Conservation (phyloP, 164 flowering plant genomes). For the Houttuynia cordata region DNA sequence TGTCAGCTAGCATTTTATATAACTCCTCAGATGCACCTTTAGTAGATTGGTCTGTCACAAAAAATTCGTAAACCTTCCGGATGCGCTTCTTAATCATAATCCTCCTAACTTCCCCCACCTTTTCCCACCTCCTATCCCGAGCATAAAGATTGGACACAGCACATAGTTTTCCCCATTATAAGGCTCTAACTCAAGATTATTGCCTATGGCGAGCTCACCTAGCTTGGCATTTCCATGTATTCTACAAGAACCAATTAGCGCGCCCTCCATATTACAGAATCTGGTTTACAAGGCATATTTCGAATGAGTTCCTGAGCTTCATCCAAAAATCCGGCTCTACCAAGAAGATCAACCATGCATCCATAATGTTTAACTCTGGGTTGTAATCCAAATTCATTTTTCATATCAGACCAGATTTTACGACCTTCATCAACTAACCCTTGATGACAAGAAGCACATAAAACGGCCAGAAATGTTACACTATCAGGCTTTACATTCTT, state of each 20-base stretch:
- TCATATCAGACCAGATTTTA: not conserved
- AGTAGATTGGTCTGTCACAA: not conserved
- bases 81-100: constrained; percentile 4
- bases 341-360: constrained; percentile 8
- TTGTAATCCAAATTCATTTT: constrained; percentile 1
- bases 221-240: constrained; percentile 3
- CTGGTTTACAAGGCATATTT: constrained; percentile 4
- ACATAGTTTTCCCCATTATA: constrained; percentile 2
- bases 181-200: constrained; percentile 4
- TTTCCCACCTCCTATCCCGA: constrained; percentile 4
- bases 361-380: constrained; percentile 6
- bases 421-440: constrained; percentile 9
- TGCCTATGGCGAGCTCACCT: constrained; percentile 3
- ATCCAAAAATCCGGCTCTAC: constrained; percentile 2
- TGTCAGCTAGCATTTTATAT: constrained; percentile 1
- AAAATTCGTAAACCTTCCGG: constrained; percentile 7
- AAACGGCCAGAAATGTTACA: constrained; percentile 6
- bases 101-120: constrained; percentile 1
- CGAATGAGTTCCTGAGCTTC: constrained; percentile 2
- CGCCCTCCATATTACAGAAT: constrained; percentile 6
- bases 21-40: constrained; percentile 2
- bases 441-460: constrained; percentile 10
- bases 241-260: constrained; percentile 4
- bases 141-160: constrained; percentile 3
- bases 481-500: constrained; percentile 8